Evolutionary conservation across 352 stramenopile species (phyloP).

Genomic region (Peronospora tabacina): DNA sequence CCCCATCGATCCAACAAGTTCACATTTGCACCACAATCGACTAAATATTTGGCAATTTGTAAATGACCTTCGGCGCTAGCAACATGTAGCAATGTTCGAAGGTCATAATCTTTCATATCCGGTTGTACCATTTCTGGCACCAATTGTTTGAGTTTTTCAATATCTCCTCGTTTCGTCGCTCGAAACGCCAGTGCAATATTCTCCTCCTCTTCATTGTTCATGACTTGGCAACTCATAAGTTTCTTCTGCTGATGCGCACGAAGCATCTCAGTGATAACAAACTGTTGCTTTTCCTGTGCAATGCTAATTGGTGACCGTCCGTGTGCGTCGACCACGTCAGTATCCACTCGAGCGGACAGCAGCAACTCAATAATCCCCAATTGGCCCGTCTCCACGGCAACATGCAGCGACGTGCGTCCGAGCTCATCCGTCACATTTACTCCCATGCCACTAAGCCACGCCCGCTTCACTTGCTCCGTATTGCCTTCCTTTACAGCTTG

Average conservation of each 20-base stretch:
- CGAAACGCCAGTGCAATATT: slow-evolving; percentile 49
- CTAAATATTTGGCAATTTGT: slow-evolving; percentile 49
- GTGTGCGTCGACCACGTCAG: slow-evolving; percentile 40
- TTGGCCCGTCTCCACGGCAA: slow-evolving; percentile 65
- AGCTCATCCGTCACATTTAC: slow-evolving; percentile 50
- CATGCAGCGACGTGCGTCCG: slow-evolving; percentile 64
- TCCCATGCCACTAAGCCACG: slow-evolving; percentile 55
- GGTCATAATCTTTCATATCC: slow-evolving; percentile 69
- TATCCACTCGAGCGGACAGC: slow-evolving; percentile 60
- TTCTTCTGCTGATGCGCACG: slow-evolving; percentile 52
- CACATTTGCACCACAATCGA: slow-evolving; percentile 63
- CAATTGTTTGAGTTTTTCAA: slow-evolving; percentile 39
- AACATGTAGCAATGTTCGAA: slow-evolving; percentile 64
- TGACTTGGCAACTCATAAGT: slow-evolving; percentile 22
- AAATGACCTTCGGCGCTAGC: slow-evolving; percentile 62
- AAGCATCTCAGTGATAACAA: slow-evolving; percentile 55
- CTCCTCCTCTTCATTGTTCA: slow-evolving; percentile 32
- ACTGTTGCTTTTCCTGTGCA: slow-evolving; percentile 49
- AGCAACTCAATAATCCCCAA: slow-evolving; percentile 68
- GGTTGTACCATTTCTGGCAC: slow-evolving; percentile 52
- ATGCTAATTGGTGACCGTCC: slow-evolving; percentile 63
- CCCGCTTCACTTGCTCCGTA: slow-evolving; percentile 67
- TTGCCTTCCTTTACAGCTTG: slow-evolving; percentile 52
- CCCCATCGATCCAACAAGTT: slow-evolving; percentile 77
- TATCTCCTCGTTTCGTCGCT: slow-evolving; percentile 44